Percentiles rank a stretch among this genome's conserved stretches.
phyloP scores from a whole-genome alignment of 2,329 filamentous ascomycete species.

The Colletotrichum coccodes region DNA sequence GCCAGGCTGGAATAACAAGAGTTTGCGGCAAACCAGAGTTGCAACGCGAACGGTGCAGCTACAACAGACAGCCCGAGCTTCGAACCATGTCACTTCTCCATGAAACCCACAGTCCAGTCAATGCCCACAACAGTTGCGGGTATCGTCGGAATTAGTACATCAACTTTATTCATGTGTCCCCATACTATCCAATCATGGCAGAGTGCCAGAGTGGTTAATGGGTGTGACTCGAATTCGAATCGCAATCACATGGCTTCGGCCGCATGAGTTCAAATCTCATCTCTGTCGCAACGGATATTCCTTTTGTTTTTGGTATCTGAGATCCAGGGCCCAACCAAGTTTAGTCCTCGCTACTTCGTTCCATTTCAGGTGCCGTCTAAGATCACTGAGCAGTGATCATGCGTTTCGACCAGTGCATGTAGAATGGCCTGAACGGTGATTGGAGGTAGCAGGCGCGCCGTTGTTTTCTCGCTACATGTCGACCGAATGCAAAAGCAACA shows the following conservation, averaged over 20 bases:
- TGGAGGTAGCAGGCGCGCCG: no score
- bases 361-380: not conserved
- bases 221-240: constrained; percentile 28
- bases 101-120: not conserved
- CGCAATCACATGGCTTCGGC: constrained; percentile 29
- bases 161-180: accelerated
- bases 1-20: no score
- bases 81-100: no score
- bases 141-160: not conserved
- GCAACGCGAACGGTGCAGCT: no score
- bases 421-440: no score
- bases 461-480: not conserved
- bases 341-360: not conserved
- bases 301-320: not conserved
- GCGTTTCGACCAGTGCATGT: no score
- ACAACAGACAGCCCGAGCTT: no score
- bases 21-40: no score
- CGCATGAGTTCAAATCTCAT: constrained; percentile 30
- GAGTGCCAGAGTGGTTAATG: constrained; percentile 30
- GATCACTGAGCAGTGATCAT: no score
- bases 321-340: no score
- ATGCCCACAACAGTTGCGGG: not conserved
- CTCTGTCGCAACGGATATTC: not conserved
- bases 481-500: not conserved
- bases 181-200: not conserved